Evolutionary conservation across 345 rosid genomes (phyloP), one percentile per base, ranked within the genome.

Genomic region (Gossypium longicalyx): DNA sequence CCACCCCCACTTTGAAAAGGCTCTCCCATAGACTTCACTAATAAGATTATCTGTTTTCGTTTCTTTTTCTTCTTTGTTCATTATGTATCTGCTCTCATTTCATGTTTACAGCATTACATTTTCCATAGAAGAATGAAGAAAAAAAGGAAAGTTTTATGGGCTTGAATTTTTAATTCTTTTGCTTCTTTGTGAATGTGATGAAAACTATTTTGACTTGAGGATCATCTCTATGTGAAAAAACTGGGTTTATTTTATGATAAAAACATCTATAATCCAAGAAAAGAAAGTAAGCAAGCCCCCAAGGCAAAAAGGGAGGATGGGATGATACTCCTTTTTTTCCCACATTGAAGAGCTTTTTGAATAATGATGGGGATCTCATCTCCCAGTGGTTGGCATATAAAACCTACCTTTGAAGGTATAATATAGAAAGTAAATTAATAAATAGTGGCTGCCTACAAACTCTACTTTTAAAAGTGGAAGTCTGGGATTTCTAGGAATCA

Each of bases 361-460:
- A 76, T 80, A 77, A 80, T 80, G 73, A 83, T 74, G 72, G 83
- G 62, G 77, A 80, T 78, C 76, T 73, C 72, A 19, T 56, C 27
- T 56, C 60, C 74, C 2, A 52, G 77, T 78, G 77, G 82, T 65
- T 68, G 78, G 80, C 77, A 78, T 60, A 64, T 56, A 72, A 76
- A 75, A 48, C 80, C 80, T 51, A 70, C 73, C 79, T 76, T 73
- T 72, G 52, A 67, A 78, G 58, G 34, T 61, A 49, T 41, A 60
- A 61, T 27, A 16, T 53, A 60, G 13, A 22, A 48, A 67, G 12
- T 62, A 68, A 47, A 29, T 3, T 57, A 22, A 9, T 34, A 2
- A 54, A 23, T 38, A 69, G 74, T 73, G 77, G 82, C 19, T 77
- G 43, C 7, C 77, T 70, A 70, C 16, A 51, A 51, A 51, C 34